Base-by-base conservation (phyloP, 441 rosid species). In the Corymbia calophylla region DNA sequence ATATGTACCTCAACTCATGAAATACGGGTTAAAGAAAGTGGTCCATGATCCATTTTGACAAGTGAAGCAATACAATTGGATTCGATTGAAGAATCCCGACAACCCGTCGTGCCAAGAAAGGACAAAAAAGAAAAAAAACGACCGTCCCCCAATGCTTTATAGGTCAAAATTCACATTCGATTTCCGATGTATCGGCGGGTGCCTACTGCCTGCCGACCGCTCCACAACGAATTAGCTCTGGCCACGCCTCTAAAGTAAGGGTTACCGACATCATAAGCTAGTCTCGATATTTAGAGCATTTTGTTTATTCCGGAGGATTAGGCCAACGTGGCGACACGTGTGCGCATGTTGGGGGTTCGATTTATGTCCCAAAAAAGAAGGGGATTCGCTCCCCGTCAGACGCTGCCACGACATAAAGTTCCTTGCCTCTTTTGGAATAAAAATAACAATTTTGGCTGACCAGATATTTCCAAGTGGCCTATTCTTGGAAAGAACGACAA, bases 31-130 rank as follows among this genome's bases (percentile, higher is more conserved):
- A 23, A 9, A 56, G 0, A 21, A 39, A 56, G 23, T 12, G 14
- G 14, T 58, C 2, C 25, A 4, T 25, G 14, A 58, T 58, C 62
- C 25, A 58, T 58, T 58, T 58, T 9, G 29, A 58, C 25, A 6
- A 8, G 14, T 13, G 2, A 3, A n/a, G 39, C 8, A 15, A 68
- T 32, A 32, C 8, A 5, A 3, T 16, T 10, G 18, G 32, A 19
- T 68, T 16, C 4, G 23, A 68, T 32, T 32, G 44, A 2, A 68
- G 6, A 5, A 32, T 68, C 9, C 9, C 3, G 4, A 4, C 13
- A 6, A 68, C 47, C 5, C 5, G 6, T 31, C 9, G 13, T 16
- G 10, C 31, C 32, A 0, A 5, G 19, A n/a, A 66, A 66, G 31
- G 21, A 66, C 9, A 7, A 16, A 14, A n/a, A 2, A 17, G 4